These are phyloP conservation scores for Ceratocystis albifundus DNA, from an alignment of 2,329 filamentous ascomycete species.

Conservation along the genomic window DNA sequence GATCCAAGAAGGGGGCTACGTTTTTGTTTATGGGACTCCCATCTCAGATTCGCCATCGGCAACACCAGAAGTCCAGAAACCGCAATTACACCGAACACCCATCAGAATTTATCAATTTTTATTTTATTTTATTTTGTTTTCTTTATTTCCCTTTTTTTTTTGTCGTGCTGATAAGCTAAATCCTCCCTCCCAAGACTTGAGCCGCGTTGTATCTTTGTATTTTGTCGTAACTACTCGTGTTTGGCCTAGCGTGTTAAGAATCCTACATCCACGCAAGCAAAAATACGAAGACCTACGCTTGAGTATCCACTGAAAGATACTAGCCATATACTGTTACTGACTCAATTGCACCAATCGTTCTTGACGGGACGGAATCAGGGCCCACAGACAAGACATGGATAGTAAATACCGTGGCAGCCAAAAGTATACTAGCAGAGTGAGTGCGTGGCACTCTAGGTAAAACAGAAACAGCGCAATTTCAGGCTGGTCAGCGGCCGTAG, in stretches of 20 bases:
- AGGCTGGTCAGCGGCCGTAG: neutral
- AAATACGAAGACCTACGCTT: no score
- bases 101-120: neutral
- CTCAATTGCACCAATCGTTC: neutral
- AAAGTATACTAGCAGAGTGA: slow-evolving; percentile 1
- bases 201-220: neutral
- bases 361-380: neutral
- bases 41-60: neutral
- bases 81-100: neutral
- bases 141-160: neutral
- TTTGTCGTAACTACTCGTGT: neutral
- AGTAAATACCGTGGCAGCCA: neutral
- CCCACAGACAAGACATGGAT: neutral
- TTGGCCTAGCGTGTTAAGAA: neutral
- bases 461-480: neutral
- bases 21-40: slow-evolving; percentile 7
- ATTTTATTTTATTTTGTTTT: neutral
- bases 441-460: neutral
- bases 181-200: neutral
- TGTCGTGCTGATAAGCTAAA: neutral
- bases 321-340: no score
- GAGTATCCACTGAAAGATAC: no score
- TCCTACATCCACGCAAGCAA: neutral
- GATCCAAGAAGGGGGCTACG: neutral
- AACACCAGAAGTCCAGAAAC: neutral